phyloP scores from a whole-genome alignment of 2,329 filamentous ascomycete species.

The Anisogramma anomala region DNA sequence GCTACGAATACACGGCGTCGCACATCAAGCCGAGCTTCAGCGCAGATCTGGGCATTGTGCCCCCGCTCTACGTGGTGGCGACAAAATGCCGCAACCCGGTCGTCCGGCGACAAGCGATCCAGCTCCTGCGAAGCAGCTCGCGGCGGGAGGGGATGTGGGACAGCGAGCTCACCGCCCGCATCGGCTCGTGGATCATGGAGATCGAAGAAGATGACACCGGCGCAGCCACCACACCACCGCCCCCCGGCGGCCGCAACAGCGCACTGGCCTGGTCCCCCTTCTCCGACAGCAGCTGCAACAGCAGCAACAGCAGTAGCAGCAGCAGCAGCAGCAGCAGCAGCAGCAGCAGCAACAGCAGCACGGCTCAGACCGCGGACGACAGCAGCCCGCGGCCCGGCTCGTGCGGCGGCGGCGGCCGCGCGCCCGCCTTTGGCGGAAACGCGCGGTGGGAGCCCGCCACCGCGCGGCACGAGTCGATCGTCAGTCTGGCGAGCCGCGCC shows the following conservation, averaged over 20 bases:
- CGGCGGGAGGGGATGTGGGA: constrained; percentile 62
- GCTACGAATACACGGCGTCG: constrained; percentile 31
- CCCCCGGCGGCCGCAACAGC: too few relatives aligned
- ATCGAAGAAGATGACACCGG: constrained; percentile 37
- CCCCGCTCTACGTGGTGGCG: constrained; percentile 53
- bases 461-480: constrained; percentile 17
- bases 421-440: constrained; percentile 32
- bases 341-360: too few relatives aligned
- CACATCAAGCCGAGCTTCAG: constrained; percentile 53
- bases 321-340: not conserved
- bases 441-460: constrained; percentile 34
- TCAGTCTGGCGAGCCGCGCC: constrained; percentile 17
- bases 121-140: constrained; percentile 46
- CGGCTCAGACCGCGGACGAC: too few relatives aligned
- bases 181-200: constrained; percentile 42
- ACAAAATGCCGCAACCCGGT: constrained; percentile 51
- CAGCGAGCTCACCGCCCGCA: constrained; percentile 44
- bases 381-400: constrained; percentile 18
- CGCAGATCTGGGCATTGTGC: constrained; percentile 52
- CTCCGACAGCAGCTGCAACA: too few relatives aligned
- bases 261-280: too few relatives aligned
- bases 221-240: constrained; percentile 19
- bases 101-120: constrained; percentile 48
- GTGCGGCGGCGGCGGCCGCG: constrained; percentile 26
- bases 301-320: too few relatives aligned